Conservation (phyloP, 2,329 filamentous ascomycete species). For the Diaporthe batatas region DNA sequence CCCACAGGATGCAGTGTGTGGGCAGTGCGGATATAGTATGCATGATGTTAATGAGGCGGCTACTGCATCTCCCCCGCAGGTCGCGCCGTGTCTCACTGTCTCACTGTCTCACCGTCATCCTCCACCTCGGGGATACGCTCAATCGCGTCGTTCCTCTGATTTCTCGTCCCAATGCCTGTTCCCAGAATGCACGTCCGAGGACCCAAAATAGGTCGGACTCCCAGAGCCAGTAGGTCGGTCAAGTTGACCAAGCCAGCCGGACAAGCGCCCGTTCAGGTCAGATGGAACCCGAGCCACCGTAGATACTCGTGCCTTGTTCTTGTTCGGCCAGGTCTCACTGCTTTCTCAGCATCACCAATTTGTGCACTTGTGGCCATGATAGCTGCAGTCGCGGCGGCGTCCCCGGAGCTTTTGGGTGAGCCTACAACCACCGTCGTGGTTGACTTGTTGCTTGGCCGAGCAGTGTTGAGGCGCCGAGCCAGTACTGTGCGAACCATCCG, state of each 20-base stretch:
- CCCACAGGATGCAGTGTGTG: constrained; percentile 11
- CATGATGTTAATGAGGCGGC: constrained; percentile 26
- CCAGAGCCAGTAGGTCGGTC: background rate
- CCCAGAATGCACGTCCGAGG: constrained; percentile 15
- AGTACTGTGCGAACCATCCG: constrained; percentile 7
- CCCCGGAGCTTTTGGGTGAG: background rate
- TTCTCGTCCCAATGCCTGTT: background rate
- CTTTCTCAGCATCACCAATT: background rate
- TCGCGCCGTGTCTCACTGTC: constrained; percentile 25
- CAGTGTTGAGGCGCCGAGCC: constrained; percentile 6
- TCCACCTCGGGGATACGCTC: background rate
- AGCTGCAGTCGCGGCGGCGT: background rate
- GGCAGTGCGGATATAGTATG: constrained; percentile 15
- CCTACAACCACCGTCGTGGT: background rate
- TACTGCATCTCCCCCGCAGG: constrained; percentile 35
- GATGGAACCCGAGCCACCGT: constrained; percentile 1
- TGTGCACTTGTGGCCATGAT: background rate
- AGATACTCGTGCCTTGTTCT: too few species aligned
- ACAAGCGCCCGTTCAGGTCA: background rate
- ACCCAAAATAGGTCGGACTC: background rate
- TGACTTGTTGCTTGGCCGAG: constrained; percentile 7
- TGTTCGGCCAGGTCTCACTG: constrained; percentile 10
- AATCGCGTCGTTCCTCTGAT: constrained; percentile 4
- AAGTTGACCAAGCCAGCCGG: background rate
- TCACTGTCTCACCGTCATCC: constrained; percentile 31